Evolutionary conservation across 257 asterid genomes (phyloP).

Genomic region (Solanum bulbocastanum): DNA sequence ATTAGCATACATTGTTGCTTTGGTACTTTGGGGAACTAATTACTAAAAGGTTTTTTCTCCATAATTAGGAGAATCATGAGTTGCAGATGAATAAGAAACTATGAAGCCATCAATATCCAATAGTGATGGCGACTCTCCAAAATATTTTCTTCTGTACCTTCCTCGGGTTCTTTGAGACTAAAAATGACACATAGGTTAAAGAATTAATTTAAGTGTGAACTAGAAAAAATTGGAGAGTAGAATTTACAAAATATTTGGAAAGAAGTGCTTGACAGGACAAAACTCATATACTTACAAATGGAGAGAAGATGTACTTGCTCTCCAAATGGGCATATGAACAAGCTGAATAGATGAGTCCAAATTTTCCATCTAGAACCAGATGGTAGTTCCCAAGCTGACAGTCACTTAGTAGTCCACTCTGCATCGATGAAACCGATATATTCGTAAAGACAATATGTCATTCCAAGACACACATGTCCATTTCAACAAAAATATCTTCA

Average conservation of each 20-base stretch:
- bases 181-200: not conserved
- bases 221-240: not conserved
- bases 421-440: not conserved
- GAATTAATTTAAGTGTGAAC: not conserved
- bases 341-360: conserved; percentile 40
- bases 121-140: not conserved
- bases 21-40: conserved; percentile 22
- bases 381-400: conserved; percentile 38
- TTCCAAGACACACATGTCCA: conserved; percentile 29
- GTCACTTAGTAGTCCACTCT: not conserved
- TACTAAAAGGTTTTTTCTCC: conserved; percentile 35
- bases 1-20: conserved; percentile 35
- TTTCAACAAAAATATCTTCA: conserved; percentile 31
- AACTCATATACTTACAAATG: conserved; percentile 31
- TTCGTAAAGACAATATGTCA: conserved; percentile 3
- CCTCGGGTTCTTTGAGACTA: conserved; percentile 20
- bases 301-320: conserved; percentile 46
- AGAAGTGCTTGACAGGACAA: not conserved
- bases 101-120: not conserved
- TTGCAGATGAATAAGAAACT: conserved; percentile 1
- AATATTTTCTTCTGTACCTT: conserved; percentile 2
- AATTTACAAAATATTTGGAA: not conserved
- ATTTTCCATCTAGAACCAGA: conserved; percentile 40
- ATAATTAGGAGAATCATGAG: not conserved
- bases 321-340: conserved; percentile 32